Evolutionary conservation across 768 basidiomycete genomes (phyloP).

Genomic region (Phanerodontia chrysosporium): DNA sequence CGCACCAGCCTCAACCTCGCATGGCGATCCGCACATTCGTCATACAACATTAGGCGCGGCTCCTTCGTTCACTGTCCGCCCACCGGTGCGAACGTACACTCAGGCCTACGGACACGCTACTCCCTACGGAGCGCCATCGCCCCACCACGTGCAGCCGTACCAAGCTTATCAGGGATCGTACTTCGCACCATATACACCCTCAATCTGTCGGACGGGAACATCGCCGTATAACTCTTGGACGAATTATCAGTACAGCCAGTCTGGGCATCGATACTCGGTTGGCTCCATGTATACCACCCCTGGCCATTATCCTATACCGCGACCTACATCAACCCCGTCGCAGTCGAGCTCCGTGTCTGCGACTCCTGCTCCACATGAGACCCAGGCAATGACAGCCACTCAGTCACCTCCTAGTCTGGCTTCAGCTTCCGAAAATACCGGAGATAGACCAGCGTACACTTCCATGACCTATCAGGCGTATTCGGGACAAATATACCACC

Average conservation of each 20-base stretch:
- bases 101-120: not conserved
- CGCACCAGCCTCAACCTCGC: not conserved
- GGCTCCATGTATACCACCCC: not conserved
- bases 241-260: not conserved
- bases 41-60: not conserved
- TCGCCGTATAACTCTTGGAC: not conserved
- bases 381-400: not conserved
- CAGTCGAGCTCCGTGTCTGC: not conserved
- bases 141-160: not conserved
- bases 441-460: constrained; percentile 7
- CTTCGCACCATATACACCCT: not conserved
- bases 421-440: no score
- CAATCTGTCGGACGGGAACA: not conserved
- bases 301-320: not conserved
- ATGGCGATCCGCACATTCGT: not conserved
- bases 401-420: no score
- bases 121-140: not conserved
- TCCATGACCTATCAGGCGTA: constrained; percentile 8
- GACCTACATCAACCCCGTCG: not conserved
- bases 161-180: not conserved
- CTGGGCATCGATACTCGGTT: not conserved
- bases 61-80: not conserved
- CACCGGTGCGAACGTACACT: not conserved
- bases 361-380: not conserved
- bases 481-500: not conserved